A percentile compares a stretch with the other conserved stretches of the same genome.
These are phyloP conservation scores for Colletotrichum gigasporum DNA, from an alignment of 2,329 filamentous ascomycete genomes.

Conservation along the genomic window DNA sequence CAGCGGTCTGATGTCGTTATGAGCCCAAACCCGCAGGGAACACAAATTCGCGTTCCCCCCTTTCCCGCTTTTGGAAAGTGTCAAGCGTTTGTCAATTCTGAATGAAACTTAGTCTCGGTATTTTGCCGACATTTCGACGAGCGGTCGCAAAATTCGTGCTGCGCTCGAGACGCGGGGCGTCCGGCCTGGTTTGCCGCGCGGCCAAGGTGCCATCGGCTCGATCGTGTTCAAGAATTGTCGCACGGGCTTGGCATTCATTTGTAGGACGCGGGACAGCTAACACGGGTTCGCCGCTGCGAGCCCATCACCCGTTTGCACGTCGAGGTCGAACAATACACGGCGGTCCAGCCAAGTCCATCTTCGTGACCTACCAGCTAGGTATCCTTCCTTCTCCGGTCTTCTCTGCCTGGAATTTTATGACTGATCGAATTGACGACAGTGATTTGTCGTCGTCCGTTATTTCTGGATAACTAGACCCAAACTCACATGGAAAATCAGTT, in stretches of 20 bases:
- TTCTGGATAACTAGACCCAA: too few species aligned
- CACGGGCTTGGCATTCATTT: too few species aligned
- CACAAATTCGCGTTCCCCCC: neutral
- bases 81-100: neutral
- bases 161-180: too few species aligned
- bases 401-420: neutral
- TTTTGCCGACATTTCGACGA: neutral
- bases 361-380: neutral
- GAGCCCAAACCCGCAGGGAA: slow-evolving; percentile 8
- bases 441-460: too few species aligned
- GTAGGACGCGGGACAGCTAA: too few species aligned
- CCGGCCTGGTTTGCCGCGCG: neutral
- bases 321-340: neutral
- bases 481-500: too few species aligned
- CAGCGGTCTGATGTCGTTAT: slow-evolving; percentile 23
- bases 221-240: too few species aligned
- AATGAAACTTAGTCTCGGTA: neutral
- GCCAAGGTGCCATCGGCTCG: too few species aligned
- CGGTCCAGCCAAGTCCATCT: neutral
- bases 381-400: too few species aligned
- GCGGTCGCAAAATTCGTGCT: too few species aligned
- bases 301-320: neutral
- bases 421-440: neutral
- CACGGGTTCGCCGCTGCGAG: too few species aligned
- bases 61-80: neutral